Conservation (phyloP, 2,329 filamentous ascomycete species). For the Colletotrichum australisinense region DNA sequence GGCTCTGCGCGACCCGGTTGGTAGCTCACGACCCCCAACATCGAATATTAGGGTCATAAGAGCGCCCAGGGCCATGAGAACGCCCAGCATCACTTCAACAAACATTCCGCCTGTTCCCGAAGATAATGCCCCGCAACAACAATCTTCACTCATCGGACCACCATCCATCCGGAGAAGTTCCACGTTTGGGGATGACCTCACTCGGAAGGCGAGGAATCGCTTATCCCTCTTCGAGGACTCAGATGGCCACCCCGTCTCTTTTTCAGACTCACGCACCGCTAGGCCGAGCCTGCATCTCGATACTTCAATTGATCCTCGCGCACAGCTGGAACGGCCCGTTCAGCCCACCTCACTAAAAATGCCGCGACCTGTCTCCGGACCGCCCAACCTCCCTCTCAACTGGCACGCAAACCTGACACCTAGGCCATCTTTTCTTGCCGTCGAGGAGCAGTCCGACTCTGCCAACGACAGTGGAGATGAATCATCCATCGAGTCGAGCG, state of each 20-base stretch:
- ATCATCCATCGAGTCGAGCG: slow-evolving; percentile 16
- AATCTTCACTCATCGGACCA: not conserved
- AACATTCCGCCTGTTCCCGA: not conserved
- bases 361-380: not conserved
- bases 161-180: not conserved
- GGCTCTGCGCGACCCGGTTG: not conserved
- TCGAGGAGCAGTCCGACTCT: not conserved
- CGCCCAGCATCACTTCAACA: not conserved
- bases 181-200: not conserved
- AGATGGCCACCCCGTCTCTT: not conserved
- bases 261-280: not conserved
- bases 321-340: not conserved
- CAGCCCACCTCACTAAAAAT: not conserved
- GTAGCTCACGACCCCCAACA: not conserved
- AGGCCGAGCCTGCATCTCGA: not conserved
- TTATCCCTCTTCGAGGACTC: not conserved
- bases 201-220: not conserved
- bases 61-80: too few species aligned
- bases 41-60: not conserved
- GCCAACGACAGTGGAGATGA: slow-evolving; percentile 11
- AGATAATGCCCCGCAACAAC: not conserved
- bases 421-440: not conserved
- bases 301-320: not conserved
- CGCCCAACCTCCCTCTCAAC: not conserved
- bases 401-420: not conserved